Percentiles rank a stretch among this genome's conserved stretches.
phyloP scores from a whole-genome alignment of 2,329 filamentous ascomycete genomes.

The Didymella pinodella region DNA sequence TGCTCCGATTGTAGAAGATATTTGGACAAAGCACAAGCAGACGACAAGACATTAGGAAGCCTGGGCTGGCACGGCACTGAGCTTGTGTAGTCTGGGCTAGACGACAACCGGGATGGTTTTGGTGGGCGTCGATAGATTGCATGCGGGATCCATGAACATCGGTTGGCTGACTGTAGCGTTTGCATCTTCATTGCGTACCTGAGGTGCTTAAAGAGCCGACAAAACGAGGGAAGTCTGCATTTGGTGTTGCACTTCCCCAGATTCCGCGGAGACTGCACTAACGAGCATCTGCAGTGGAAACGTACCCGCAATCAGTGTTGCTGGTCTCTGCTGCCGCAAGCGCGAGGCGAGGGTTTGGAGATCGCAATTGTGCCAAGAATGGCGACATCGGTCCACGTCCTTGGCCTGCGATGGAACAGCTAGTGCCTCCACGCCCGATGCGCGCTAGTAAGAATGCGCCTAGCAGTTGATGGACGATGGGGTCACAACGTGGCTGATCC shows the following conservation, averaged over 20 bases:
- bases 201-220: background rate
- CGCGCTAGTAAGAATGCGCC: conserved; percentile 8
- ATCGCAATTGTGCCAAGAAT: conserved; percentile 24
- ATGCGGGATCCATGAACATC: conserved; percentile 17
- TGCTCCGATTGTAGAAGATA: conserved; percentile 28
- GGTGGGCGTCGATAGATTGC: conserved; percentile 27
- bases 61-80: conserved; percentile 35
- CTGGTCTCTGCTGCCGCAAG: conserved; percentile 9
- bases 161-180: conserved; percentile 19
- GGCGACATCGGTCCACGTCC: conserved; percentile 16
- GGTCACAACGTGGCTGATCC: conserved; percentile 6
- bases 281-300: background rate
- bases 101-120: conserved; percentile 26
- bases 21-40: conserved; percentile 20
- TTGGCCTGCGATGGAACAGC: conserved; percentile 15
- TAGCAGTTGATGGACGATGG: background rate
- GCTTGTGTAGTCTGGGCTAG: conserved; percentile 43
- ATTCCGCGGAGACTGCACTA: conserved; percentile 3
- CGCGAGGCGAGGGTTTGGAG: conserved; percentile 4
- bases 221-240: background rate
- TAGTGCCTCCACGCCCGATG: conserved; percentile 11
- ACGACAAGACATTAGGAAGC: conserved; percentile 34
- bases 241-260: conserved; percentile 2
- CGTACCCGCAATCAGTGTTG: conserved; percentile 1
- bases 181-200: conserved; percentile 11